phyloP scores from a whole-genome alignment of 495 filamentous ascomycete species.

The Tetracladium marchalianum region DNA sequence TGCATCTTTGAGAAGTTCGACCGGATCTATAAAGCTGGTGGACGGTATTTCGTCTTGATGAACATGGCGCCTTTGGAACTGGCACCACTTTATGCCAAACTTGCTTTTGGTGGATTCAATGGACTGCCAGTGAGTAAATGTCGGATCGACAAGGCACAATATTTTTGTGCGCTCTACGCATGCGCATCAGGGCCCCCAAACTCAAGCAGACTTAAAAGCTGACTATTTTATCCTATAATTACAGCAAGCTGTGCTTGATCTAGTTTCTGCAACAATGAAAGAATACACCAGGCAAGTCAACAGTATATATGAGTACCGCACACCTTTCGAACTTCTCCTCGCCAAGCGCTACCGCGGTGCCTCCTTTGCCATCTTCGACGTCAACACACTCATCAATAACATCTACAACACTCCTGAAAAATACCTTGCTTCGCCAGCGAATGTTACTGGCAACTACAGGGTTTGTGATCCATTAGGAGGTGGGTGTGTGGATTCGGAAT shows the following conservation, averaged over 20 bases:
- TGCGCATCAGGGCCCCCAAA: no score
- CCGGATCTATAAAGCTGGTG: conserved; percentile 51
- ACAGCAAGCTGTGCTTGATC: conserved; percentile 38
- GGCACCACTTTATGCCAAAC: conserved; percentile 47
- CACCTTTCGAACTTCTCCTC: conserved; percentile 42
- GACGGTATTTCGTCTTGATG: conserved; percentile 57
- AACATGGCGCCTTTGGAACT: conserved; percentile 55
- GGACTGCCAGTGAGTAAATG: conserved; percentile 38
- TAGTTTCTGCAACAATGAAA: conserved; percentile 47
- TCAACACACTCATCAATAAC: conserved; percentile 51
- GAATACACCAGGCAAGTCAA: conserved; percentile 52
- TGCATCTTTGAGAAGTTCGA: conserved; percentile 54
- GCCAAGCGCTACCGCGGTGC: conserved; percentile 47
- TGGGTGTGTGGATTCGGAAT: conserved; percentile 19
- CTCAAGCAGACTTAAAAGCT: no score
- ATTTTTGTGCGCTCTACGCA: background rate
- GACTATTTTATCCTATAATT: conserved; percentile 6
- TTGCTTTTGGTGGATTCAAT: conserved; percentile 36
- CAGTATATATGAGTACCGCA: conserved; percentile 49
- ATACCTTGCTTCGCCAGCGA: conserved; percentile 54
- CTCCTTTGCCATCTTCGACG: conserved; percentile 53
- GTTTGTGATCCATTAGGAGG: conserved; percentile 34
- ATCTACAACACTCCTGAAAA: conserved; percentile 46
- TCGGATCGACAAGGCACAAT: conserved; percentile 44
- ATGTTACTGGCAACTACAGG: conserved; percentile 46